Conservation (phyloP, 768 basidiomycete species). For the Rhodocollybia butyracea region DNA sequence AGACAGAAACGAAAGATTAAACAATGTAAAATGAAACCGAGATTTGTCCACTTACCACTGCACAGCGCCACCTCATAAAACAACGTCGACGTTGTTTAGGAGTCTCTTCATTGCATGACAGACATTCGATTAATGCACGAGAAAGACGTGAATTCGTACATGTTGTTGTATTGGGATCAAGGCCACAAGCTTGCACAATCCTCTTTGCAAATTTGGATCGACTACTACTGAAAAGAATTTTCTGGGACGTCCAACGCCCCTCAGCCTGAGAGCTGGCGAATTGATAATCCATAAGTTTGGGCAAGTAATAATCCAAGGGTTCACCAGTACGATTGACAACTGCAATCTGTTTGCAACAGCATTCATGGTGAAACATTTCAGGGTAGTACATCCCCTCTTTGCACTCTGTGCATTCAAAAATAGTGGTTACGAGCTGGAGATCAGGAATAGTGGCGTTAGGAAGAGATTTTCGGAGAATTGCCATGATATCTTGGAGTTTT, state of each 20-base stretch:
- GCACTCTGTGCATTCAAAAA: not conserved
- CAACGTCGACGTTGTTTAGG: not conserved
- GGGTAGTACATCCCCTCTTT: not conserved
- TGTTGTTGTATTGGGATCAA: not conserved
- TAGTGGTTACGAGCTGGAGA: not conserved
- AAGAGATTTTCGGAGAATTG: not conserved
- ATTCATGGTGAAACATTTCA: not conserved
- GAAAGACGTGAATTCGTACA: not conserved
- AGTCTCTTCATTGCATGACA: not conserved
- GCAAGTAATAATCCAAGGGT: not conserved
- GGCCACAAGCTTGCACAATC: not conserved
- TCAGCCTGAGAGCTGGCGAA: too few relatives aligned
- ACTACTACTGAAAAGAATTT: not conserved
- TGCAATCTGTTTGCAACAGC: not conserved
- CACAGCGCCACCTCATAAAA: not conserved
- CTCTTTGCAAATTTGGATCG: not conserved
- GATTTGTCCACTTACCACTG: not conserved
- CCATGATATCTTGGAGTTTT: too few relatives aligned
- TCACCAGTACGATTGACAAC: not conserved
- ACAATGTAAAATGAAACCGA: not conserved
- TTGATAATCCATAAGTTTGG: not conserved
- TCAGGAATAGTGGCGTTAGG: not conserved
- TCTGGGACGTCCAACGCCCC: not conserved
- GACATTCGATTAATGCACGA: not conserved
- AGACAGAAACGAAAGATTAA: not conserved